These are phyloP conservation scores for Barnettozyma hawaiiensis DNA, from an alignment of 1,139 yeast species.

Conservation along the genomic window DNA sequence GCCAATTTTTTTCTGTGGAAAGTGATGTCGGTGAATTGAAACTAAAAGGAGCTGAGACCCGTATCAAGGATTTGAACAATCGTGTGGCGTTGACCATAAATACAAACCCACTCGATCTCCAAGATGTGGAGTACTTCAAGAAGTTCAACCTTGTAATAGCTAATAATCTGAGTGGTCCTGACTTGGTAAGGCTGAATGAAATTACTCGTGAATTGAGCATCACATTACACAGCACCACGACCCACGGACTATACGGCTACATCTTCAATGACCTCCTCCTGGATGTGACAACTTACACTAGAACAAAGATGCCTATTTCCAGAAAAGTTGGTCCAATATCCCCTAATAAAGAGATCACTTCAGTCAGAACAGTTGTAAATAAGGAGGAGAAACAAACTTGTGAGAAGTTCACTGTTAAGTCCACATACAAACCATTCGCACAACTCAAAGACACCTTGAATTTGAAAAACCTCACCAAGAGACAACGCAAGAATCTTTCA, in stretches of 20 bases:
- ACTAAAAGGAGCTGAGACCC: constrained; percentile 47
- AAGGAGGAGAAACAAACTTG: constrained; percentile 33
- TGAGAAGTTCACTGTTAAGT: constrained; percentile 54
- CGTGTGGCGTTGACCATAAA: constrained; percentile 51
- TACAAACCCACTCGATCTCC: constrained; percentile 30
- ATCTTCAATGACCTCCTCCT: constrained; percentile 71
- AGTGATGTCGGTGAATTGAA: constrained; percentile 50
- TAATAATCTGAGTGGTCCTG: constrained; percentile 51
- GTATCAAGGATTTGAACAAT: constrained; percentile 69
- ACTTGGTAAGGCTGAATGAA: constrained; percentile 42
- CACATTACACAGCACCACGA: constrained; percentile 64
- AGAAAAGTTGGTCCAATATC: constrained; percentile 45
- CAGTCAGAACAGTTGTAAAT: constrained; percentile 34
- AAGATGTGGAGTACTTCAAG: constrained; percentile 40
- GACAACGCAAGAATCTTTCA: constrained; percentile 18
- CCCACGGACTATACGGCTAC: constrained; percentile 81
- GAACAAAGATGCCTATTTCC: constrained; percentile 40
- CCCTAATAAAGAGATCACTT: constrained; percentile 45
- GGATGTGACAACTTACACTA: constrained; percentile 48
- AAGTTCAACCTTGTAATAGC: constrained; percentile 69
- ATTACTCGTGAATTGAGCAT: constrained; percentile 49
- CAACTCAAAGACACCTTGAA: constrained; percentile 34
- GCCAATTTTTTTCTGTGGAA: constrained; percentile 72
- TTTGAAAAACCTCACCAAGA: constrained; percentile 16
- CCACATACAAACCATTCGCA: constrained; percentile 42